Percentiles rank a stretch among this genome's conserved stretches.
phyloP scores from a whole-genome alignment of 2,329 filamentous ascomycete species.

The Chaetomiaceae sp. region DNA sequence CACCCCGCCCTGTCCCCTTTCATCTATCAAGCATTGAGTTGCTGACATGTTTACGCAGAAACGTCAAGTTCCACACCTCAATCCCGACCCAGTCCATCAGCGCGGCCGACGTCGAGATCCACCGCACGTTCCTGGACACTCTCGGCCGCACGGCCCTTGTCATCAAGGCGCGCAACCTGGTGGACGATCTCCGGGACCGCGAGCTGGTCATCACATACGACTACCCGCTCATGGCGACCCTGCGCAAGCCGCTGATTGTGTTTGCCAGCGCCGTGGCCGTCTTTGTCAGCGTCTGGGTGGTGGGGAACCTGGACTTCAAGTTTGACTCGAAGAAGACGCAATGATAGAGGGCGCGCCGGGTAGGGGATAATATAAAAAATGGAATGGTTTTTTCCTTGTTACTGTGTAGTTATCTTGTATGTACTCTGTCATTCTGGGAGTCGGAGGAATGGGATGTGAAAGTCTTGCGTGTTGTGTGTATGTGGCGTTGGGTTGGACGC shows the following conservation, averaged over 20 bases:
- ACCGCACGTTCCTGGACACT: conserved; percentile 92
- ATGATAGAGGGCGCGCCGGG: conserved; percentile 30
- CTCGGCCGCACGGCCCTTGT: conserved; percentile 77
- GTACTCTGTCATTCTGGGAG: no score
- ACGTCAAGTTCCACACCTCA: conserved; percentile 70
- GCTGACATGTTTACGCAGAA: conserved; percentile 57
- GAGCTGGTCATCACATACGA: conserved; percentile 86
- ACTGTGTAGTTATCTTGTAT: no score
- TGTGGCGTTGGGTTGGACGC: background rate
- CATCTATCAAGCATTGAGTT: conserved; percentile 13
- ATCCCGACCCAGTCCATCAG: conserved; percentile 62
- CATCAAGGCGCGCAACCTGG: conserved; percentile 77
- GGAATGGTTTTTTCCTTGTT: background rate
- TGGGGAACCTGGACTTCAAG: conserved; percentile 76
- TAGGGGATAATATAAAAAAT: conserved; percentile 12
- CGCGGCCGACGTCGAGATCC: conserved; percentile 53
- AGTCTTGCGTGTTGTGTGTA: no score
- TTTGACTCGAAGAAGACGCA: conserved; percentile 54
- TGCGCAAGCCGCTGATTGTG: conserved; percentile 83
- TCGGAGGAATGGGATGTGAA: no score
- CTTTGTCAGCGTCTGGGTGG: conserved; percentile 67
- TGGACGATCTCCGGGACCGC: conserved; percentile 83
- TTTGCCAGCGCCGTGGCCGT: conserved; percentile 68
- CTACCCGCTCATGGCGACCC: conserved; percentile 65
- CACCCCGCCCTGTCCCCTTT: conserved; percentile 21